phyloP scores from a whole-genome alignment of 1,284 basidiomycete genomes.

The Ganoderma lingzhi region DNA sequence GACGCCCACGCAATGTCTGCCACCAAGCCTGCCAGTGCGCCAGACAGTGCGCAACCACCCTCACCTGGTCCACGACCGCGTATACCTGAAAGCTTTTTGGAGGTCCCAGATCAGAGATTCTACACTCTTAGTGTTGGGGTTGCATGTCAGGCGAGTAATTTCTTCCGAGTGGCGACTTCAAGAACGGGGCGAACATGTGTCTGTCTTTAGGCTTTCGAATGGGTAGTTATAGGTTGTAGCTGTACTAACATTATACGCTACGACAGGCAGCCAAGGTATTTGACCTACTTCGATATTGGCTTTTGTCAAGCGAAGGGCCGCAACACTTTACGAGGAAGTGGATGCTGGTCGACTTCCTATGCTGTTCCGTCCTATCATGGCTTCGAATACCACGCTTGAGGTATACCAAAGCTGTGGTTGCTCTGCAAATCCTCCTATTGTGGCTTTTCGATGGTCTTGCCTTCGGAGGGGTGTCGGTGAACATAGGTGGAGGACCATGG shows the following conservation, averaged over 20 bases:
- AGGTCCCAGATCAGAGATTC: constrained; percentile 55
- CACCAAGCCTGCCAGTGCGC: constrained; percentile 18
- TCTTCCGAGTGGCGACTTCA: not conserved
- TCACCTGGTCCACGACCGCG: constrained; percentile 31
- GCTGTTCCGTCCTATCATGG: constrained; percentile 64
- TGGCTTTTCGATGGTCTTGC: constrained; percentile 73
- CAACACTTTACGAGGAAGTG: constrained; percentile 66
- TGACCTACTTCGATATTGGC: constrained; percentile 63
- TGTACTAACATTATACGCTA: constrained; percentile 3
- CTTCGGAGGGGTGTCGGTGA: constrained; percentile 66
- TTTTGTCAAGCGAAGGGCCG: constrained; percentile 44
- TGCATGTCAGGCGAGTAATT: constrained; percentile 51
- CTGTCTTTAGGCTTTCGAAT: not conserved
- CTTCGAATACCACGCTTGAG: constrained; percentile 83
- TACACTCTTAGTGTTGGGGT: constrained; percentile 55
- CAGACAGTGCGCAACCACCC: constrained; percentile 20
- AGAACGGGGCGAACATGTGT: not conserved
- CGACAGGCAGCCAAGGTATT: constrained; percentile 70
- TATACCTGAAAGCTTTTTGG: constrained; percentile 45
- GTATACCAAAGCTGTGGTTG: constrained; percentile 68
- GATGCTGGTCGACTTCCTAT: constrained; percentile 72
- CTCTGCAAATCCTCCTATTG: constrained; percentile 64
- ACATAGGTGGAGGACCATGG: constrained; percentile 20
- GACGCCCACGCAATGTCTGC: constrained; percentile 26
- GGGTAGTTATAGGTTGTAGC: too few species aligned